Evolutionary conservation across 495 filamentous ascomycete genomes (phyloP).

Genomic region (Penicillium taxi): DNA sequence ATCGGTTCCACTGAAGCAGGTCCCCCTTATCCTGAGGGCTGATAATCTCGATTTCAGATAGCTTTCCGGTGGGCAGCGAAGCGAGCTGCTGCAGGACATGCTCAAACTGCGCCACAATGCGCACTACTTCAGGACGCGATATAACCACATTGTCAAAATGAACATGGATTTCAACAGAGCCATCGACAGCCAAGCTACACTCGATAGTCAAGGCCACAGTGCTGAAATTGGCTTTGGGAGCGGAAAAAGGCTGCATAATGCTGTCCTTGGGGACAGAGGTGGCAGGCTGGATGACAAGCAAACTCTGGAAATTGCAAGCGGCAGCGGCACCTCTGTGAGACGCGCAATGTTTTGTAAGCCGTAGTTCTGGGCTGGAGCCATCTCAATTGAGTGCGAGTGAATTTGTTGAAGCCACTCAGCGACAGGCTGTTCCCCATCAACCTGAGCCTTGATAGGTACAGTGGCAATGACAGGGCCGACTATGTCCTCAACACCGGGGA

Average conservation of each 20-base stretch:
- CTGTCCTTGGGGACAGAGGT: background rate
- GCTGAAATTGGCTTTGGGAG: background rate
- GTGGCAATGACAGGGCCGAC: conserved; percentile 40
- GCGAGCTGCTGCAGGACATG: background rate
- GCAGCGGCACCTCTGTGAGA: background rate
- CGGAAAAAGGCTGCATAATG: background rate
- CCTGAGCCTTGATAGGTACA: conserved; percentile 42
- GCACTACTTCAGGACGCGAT: background rate
- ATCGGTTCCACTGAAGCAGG: background rate
- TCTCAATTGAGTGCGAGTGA: conserved; percentile 2
- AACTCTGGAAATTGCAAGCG: background rate
- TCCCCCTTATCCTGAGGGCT: background rate
- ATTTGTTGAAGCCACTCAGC: conserved; percentile 4
- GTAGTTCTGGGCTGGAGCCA: conserved; percentile 6
- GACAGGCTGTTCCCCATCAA: conserved; percentile 9
- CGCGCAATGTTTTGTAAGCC: conserved; percentile 10
- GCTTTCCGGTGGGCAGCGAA: background rate
- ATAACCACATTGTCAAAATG: background rate
- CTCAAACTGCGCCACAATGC: background rate
- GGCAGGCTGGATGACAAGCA: background rate
- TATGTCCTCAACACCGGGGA: background rate
- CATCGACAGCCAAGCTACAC: too few relatives aligned
- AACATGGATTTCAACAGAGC: background rate
- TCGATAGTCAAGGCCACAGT: too few relatives aligned
- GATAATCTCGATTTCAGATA: background rate